Evolutionary conservation across 1,284 basidiomycete species (phyloP).

Genomic region (Sphaerobolus stellatus): DNA sequence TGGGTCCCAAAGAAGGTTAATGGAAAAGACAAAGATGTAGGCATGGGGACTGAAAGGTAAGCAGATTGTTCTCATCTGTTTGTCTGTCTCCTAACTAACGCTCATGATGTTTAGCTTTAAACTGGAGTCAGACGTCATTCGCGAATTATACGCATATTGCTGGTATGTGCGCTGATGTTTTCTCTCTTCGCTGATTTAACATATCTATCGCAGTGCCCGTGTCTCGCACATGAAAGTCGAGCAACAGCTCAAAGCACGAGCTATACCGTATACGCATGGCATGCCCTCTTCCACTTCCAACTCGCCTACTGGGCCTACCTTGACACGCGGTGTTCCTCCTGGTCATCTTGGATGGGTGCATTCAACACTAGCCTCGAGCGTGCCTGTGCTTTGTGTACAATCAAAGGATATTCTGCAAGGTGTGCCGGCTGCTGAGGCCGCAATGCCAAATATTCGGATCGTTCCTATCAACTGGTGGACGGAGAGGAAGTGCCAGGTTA

Average conservation of each 20-base stretch:
- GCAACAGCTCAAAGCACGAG: conserved; percentile 78
- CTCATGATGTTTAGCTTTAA: conserved; percentile 51
- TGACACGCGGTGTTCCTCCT: neutral
- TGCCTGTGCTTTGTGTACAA: conserved; percentile 81
- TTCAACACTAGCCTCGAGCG: conserved; percentile 67
- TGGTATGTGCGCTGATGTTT: conserved; percentile 47
- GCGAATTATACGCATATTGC: conserved; percentile 78
- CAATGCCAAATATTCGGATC: conserved; percentile 86
- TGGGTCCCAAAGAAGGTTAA: too few relatives aligned
- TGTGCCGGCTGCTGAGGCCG: conserved; percentile 81
- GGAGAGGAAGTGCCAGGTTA: conserved; percentile 57
- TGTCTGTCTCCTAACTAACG: neutral
- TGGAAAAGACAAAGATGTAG: too few relatives aligned
- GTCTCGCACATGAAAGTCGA: conserved; percentile 90
- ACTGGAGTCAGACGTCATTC: conserved; percentile 64
- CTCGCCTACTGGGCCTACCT: neutral
- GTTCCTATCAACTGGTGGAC: conserved; percentile 88
- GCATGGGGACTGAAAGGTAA: conserved; percentile 3
- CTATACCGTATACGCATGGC: conserved; percentile 77
- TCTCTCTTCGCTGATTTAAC: neutral
- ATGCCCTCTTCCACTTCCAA: conserved; percentile 47
- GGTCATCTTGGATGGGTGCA: conserved; percentile 31
- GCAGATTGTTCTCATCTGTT: neutral
- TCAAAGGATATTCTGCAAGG: conserved; percentile 78
- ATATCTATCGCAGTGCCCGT: conserved; percentile 59